A percentile compares a stretch with the other conserved stretches of the same genome.
These are phyloP conservation scores for Vaccinium vitisidaea DNA, from an alignment of 148 eudicot genomes.

Conservation along the genomic window DNA sequence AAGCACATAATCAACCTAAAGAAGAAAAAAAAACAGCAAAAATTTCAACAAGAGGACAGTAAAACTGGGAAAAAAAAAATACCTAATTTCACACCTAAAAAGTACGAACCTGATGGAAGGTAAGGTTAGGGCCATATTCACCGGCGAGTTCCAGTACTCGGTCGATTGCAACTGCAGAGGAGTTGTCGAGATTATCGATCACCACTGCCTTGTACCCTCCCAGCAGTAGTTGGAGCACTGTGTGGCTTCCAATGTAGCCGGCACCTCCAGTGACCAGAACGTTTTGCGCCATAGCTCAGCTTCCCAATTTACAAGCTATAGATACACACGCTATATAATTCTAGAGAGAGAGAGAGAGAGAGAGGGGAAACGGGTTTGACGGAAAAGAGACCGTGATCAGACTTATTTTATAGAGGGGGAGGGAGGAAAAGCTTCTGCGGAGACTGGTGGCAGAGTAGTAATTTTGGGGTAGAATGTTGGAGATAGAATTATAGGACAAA, in stretches of 20 bases:
- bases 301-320: background rate
- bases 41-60: background rate
- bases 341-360: background rate
- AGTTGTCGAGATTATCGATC: slow-evolving; percentile 78
- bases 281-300: slow-evolving; percentile 30
- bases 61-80: background rate
- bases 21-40: background rate
- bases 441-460: background rate
- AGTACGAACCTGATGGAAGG: slow-evolving; percentile 57
- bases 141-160: slow-evolving; percentile 87
- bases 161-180: slow-evolving; percentile 62
- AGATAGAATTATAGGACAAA: background rate
- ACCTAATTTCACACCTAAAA: background rate
- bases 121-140: slow-evolving; percentile 47
- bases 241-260: slow-evolving; percentile 94
- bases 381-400: background rate
- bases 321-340: background rate
- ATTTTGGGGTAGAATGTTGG: background rate
- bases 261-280: slow-evolving; percentile 94
- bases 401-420: background rate
- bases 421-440: too few relatives aligned
- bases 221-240: slow-evolving; percentile 65
- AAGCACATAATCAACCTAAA: background rate
- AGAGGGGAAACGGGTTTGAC: background rate
- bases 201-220: slow-evolving; percentile 74